Conservation (phyloP, 1,139 yeast genomes). For the Starmera stellimalicola region DNA sequence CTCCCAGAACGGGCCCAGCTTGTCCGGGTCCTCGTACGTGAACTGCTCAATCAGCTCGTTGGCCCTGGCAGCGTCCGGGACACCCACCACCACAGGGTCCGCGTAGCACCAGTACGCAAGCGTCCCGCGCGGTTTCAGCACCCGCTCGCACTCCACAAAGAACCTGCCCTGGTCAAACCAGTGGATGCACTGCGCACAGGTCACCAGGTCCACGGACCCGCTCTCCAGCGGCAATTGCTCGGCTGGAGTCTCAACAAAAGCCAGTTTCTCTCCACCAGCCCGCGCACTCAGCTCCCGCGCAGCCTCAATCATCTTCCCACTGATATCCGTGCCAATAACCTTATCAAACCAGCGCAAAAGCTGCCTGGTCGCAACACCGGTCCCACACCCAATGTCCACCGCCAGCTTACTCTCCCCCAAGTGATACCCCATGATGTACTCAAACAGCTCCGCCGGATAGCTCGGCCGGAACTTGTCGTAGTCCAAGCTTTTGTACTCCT, state of each 20-base stretch:
- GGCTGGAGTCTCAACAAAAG: conserved; percentile 21
- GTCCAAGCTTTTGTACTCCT: too few species aligned
- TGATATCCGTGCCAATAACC: conserved; percentile 60
- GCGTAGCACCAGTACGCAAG: conserved; percentile 69
- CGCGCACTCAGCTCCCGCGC: conserved; percentile 26
- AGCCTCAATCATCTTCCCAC: conserved; percentile 47
- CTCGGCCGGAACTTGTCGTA: too few species aligned
- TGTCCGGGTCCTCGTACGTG: conserved; percentile 28
- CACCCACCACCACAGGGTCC: conserved; percentile 42
- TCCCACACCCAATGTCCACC: conserved; percentile 73
- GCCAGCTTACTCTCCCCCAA: conserved; percentile 24
- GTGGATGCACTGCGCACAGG: conserved; percentile 71
- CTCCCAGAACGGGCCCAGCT: conserved; percentile 60
- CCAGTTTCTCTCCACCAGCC: conserved; percentile 10
- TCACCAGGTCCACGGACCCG: conserved; percentile 46
- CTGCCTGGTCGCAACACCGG: conserved; percentile 63
- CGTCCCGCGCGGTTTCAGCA: conserved; percentile 54
- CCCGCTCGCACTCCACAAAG: conserved; percentile 37
- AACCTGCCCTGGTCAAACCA: conserved; percentile 56
- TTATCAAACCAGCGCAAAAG: conserved; percentile 33
- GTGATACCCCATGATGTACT: conserved; percentile 28
- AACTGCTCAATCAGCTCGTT: conserved; percentile 25
- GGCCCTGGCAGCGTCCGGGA: conserved; percentile 21
- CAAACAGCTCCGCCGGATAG: conserved; percentile 33
- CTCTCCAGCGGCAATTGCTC: conserved; percentile 22